phyloP scores from a whole-genome alignment of 805 yeast species.

The Schwanniomyces polymorphus region DNA sequence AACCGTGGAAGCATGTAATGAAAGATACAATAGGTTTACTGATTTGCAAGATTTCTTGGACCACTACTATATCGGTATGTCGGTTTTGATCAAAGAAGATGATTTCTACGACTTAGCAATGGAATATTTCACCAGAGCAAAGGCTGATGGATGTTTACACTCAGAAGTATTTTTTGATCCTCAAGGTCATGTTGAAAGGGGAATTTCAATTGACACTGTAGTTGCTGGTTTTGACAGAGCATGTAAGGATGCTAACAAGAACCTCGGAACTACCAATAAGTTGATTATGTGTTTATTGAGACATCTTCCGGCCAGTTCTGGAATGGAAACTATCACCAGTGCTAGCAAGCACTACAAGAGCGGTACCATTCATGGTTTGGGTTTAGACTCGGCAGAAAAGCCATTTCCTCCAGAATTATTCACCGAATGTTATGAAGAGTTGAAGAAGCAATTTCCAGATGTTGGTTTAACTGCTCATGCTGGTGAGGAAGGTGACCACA shows the following conservation, averaged over 20 bases:
- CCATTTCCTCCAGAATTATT: slow-evolving; percentile 77
- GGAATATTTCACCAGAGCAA: slow-evolving; percentile 64
- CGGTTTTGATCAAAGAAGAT: slow-evolving; percentile 64
- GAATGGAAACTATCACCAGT: slow-evolving; percentile 54
- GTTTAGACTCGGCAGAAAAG: slow-evolving; percentile 78
- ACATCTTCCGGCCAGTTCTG: slow-evolving; percentile 64
- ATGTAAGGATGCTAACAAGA: slow-evolving; percentile 56
- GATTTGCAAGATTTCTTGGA: slow-evolving; percentile 78
- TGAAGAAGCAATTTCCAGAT: slow-evolving; percentile 49
- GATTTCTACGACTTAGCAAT: slow-evolving; percentile 81
- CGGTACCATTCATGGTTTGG: slow-evolving; percentile 72
- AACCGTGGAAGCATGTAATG: slow-evolving; percentile 54
- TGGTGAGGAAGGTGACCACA: slow-evolving; percentile 85
- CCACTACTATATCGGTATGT: slow-evolving; percentile 79
- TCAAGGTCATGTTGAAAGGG: slow-evolving; percentile 77
- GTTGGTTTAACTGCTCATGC: slow-evolving; percentile 81
- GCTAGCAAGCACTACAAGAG: slow-evolving; percentile 52
- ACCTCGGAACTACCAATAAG: slow-evolving; percentile 65
- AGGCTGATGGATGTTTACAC: slow-evolving; percentile 60
- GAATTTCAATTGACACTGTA: slow-evolving; percentile 57
- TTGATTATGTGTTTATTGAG: slow-evolving; percentile 81
- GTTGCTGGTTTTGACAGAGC: slow-evolving; percentile 70
- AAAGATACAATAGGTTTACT: slow-evolving; percentile 59
- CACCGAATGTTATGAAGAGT: slow-evolving; percentile 56
- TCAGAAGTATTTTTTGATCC: slow-evolving; percentile 84